Conservation (phyloP, 2,329 filamentous ascomycete genomes). For the Metarhizium sp. region DNA sequence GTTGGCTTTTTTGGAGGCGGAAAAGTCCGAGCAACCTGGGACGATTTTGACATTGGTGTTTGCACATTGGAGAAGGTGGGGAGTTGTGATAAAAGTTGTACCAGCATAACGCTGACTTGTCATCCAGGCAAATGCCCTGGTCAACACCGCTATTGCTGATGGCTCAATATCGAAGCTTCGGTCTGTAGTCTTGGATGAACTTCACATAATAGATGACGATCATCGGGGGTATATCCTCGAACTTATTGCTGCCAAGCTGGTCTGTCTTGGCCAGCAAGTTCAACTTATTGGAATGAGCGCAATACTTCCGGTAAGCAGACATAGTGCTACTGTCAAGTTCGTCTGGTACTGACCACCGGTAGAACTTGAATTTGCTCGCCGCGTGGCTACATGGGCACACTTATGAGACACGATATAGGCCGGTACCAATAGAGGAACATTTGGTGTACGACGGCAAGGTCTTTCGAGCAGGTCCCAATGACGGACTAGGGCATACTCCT, state of each 20-base stretch:
- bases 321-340: not conserved
- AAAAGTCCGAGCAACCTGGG: conserved; percentile 57
- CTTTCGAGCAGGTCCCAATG: conserved; percentile 49
- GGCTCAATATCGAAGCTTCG: conserved; percentile 54
- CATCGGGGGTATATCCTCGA: conserved; percentile 68
- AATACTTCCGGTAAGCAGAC: conserved; percentile 53
- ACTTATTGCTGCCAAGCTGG: conserved; percentile 61
- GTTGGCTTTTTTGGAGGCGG: conserved; percentile 69
- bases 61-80: conserved; percentile 67
- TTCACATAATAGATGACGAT: conserved; percentile 77
- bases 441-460: conserved; percentile 62
- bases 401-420: conserved; percentile 63
- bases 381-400: conserved; percentile 62
- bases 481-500: conserved; percentile 47
- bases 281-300: conserved; percentile 76
- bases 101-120: conserved; percentile 2
- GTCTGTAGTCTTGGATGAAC: conserved; percentile 63
- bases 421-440: conserved; percentile 67
- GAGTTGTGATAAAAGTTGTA: not conserved
- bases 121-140: conserved; percentile 58
- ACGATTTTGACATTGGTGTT: conserved; percentile 67
- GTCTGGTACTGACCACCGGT: not conserved
- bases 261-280: conserved; percentile 56
- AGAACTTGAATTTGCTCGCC: conserved; percentile 63
- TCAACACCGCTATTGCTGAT: conserved; percentile 66